A percentile compares a stretch with the other conserved stretches of the same genome.
Conservation (phyloP, 2,329 filamentous ascomycete genomes). For the Dothistroma pini region DNA sequence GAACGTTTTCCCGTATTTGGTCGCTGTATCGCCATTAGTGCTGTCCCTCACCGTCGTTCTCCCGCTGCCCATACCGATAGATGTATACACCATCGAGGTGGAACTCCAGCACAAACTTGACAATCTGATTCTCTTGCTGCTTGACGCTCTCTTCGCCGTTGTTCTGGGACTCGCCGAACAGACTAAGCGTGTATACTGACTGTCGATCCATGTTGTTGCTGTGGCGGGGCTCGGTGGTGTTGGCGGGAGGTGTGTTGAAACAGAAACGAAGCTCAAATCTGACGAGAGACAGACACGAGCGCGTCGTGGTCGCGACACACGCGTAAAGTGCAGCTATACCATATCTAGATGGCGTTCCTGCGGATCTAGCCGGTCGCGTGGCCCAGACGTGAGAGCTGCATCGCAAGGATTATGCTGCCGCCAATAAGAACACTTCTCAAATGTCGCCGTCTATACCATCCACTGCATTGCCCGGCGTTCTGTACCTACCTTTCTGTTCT, state of each 20-base stretch:
- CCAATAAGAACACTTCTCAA: not conserved
- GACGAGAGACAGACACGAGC: constrained; percentile 8
- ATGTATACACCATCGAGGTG: constrained; percentile 91
- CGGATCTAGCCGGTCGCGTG: not conserved
- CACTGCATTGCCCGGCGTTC: not conserved
- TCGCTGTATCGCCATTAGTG: constrained; percentile 59
- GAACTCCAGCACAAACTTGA: constrained; percentile 91
- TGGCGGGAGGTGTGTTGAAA: constrained; percentile 2
- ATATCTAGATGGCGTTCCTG: not conserved
- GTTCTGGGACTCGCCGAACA: constrained; percentile 55
- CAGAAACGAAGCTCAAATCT: not conserved
- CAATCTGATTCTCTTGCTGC: constrained; percentile 71
- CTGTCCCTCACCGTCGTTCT: not conserved
- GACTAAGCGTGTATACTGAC: constrained; percentile 79
- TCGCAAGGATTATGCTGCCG: not conserved
- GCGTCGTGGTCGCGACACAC: not conserved
- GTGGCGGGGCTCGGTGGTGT: constrained; percentile 5
- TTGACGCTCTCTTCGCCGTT: constrained; percentile 37
- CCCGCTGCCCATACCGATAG: constrained; percentile 65
- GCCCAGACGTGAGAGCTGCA: not conserved
- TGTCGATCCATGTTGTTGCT: constrained; percentile 69
- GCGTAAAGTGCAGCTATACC: not conserved
- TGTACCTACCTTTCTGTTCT: not conserved
- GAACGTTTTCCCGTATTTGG: constrained; percentile 89
- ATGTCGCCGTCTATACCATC: not conserved